These are phyloP conservation scores for Fusarium keratoplasticum DNA, from an alignment of 2,329 filamentous ascomycete species.

Conservation along the genomic window DNA sequence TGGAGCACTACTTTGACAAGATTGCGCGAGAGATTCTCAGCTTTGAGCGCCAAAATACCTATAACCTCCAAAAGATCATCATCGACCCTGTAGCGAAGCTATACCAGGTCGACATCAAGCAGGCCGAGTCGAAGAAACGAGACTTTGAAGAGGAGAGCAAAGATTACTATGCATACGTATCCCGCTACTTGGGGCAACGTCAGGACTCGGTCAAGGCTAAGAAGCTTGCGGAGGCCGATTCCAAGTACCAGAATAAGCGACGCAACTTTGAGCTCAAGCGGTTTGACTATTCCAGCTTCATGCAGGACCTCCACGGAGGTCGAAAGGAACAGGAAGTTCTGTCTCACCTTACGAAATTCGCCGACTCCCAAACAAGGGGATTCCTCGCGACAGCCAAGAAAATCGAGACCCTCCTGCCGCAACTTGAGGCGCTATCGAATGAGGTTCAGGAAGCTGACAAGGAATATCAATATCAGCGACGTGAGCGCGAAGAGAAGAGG, in stretches of 20 bases:
- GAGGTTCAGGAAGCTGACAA: conserved; percentile 97
- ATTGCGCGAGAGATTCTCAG: conserved; percentile 90
- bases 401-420: conserved; percentile 86
- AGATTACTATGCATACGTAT: conserved; percentile 96
- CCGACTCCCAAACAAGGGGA: conserved; percentile 86
- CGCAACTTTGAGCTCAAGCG: conserved; percentile 96
- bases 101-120: conserved; percentile 96
- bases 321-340: conserved; percentile 97
- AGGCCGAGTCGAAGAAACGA: conserved; percentile 94
- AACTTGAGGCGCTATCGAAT: conserved; percentile 86
- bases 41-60: conserved; percentile 87
- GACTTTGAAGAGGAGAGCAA: conserved; percentile 99
- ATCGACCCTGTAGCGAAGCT: conserved; percentile 93
- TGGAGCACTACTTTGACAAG: conserved; percentile 98
- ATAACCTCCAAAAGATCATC: conserved; percentile 89
- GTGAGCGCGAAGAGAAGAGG: conserved; percentile 96
- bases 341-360: conserved; percentile 93
- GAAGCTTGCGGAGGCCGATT: conserved; percentile 93
- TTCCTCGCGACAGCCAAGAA: conserved; percentile 88
- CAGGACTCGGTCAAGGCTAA: conserved; percentile 98
- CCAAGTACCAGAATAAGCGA: conserved; percentile 94
- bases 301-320: conserved; percentile 99
- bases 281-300: conserved; percentile 98
- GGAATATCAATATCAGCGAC: conserved; percentile 93
- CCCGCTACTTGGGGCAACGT: conserved; percentile 93